A percentile compares a stretch with the other conserved stretches of the same genome.
Conservation (phyloP, 805 yeast genomes). For the Saccharomycopsis fermentans region DNA sequence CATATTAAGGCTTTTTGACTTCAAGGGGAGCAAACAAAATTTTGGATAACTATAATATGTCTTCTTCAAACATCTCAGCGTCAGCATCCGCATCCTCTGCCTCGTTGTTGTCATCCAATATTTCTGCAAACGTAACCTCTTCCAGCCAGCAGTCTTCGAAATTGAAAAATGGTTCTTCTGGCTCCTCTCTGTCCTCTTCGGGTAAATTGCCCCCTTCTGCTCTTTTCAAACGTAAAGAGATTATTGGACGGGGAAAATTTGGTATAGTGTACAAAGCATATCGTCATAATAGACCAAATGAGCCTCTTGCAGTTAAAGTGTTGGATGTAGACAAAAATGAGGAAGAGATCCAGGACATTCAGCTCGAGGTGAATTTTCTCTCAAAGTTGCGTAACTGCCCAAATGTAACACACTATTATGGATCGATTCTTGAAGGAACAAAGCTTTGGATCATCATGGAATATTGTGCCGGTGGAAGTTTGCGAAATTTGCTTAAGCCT, state of each 20-base stretch:
- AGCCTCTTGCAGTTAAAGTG: constrained; percentile 86
- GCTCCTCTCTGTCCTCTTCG: not conserved
- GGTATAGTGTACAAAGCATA: constrained; percentile 92
- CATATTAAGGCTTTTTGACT: too few relatives aligned
- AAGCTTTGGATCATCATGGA: constrained; percentile 97
- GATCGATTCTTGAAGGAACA: constrained; percentile 80
- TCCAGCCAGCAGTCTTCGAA: not conserved
- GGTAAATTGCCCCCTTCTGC: constrained; percentile 13
- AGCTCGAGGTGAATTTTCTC: constrained; percentile 80
- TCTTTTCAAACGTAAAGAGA: constrained; percentile 70
- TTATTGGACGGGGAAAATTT: constrained; percentile 92
- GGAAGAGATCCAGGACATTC: constrained; percentile 92
- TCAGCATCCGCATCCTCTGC: not conserved
- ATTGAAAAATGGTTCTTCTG: not conserved
- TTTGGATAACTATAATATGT: not conserved
- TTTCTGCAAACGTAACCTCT: not conserved
- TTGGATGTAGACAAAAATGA: constrained; percentile 84
- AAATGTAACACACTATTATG: constrained; percentile 89
- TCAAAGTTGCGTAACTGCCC: constrained; percentile 74
- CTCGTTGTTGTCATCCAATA: not conserved
- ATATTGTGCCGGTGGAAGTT: constrained; percentile 92
- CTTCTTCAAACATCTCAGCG: not conserved
- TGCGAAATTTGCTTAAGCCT: constrained; percentile 74
- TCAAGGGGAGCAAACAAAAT: too few relatives aligned
- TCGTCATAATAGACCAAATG: constrained; percentile 40